These are phyloP conservation scores for Fusarium globosum DNA, from an alignment of 2,329 filamentous ascomycete species.

Conservation along the genomic window DNA sequence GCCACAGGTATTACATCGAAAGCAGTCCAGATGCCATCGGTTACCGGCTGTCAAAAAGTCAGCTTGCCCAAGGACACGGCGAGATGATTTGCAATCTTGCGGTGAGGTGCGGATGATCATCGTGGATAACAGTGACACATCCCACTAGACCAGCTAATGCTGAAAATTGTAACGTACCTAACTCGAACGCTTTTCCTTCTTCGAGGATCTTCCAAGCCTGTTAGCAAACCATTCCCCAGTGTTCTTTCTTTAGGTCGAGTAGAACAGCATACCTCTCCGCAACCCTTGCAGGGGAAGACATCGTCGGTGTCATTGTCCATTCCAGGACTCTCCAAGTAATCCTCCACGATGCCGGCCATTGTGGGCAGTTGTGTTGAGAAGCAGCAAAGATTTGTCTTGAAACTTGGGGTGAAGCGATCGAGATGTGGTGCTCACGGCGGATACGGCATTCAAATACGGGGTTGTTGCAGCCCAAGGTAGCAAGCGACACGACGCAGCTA, in stretches of 20 bases:
- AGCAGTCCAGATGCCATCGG: constrained; percentile 99
- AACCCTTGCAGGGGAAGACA: constrained; percentile 90
- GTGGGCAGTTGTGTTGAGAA: constrained; percentile 35
- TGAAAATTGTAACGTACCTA: constrained; percentile 71
- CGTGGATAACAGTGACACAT: neutral
- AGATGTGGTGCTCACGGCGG: constrained; percentile 22
- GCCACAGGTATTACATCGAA: constrained; percentile 94
- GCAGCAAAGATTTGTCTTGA: constrained; percentile 13
- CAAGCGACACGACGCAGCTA: constrained; percentile 40
- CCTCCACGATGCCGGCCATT: constrained; percentile 66
- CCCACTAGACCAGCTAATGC: neutral
- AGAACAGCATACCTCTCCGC: constrained; percentile 77
- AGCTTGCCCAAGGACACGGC: constrained; percentile 40
- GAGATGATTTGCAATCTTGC: constrained; percentile 20
- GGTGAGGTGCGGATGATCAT: constrained; percentile 13
- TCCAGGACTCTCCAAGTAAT: constrained; percentile 68
- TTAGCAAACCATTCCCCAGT: constrained; percentile 29
- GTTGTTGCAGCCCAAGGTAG: constrained; percentile 34
- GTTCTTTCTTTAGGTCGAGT: neutral
- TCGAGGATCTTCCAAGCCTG: constrained; percentile 79
- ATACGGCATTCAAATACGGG: constrained; percentile 35
- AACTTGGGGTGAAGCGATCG: constrained; percentile 19
- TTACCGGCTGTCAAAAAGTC: constrained; percentile 76
- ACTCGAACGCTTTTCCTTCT: constrained; percentile 97
- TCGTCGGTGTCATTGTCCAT: constrained; percentile 85